Conservation (phyloP, 2,329 filamentous ascomycete genomes). For the Aureobasidium leucospermi region DNA sequence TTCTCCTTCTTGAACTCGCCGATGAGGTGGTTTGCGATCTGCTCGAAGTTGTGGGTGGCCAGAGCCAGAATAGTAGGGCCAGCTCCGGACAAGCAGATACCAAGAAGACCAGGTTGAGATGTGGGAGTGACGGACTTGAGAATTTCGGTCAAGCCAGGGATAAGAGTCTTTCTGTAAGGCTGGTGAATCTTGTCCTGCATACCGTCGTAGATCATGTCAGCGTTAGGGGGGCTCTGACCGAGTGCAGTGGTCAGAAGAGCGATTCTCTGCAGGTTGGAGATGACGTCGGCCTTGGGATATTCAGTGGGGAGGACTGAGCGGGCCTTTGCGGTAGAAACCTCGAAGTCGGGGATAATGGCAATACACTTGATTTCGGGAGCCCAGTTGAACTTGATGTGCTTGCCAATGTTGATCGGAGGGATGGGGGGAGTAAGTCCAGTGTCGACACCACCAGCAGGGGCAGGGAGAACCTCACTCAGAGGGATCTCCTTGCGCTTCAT, state of each 20-base stretch:
- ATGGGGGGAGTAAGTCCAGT: slow-evolving; percentile 80
- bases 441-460: slow-evolving; percentile 83
- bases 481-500: slow-evolving; percentile 88
- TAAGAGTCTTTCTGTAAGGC: slow-evolving; percentile 84
- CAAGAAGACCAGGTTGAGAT: slow-evolving; percentile 79
- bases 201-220: slow-evolving; percentile 88
- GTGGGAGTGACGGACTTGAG: slow-evolving; percentile 83
- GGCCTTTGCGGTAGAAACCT: slow-evolving; percentile 89
- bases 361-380: slow-evolving; percentile 92
- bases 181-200: slow-evolving; percentile 99
- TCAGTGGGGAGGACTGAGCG: slow-evolving; percentile 73
- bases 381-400: slow-evolving; percentile 95
- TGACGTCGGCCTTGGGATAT: slow-evolving; percentile 77
- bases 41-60: slow-evolving; percentile 81
- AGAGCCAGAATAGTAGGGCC: slow-evolving; percentile 92
- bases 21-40: slow-evolving; percentile 67
- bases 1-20: slow-evolving; percentile 61
- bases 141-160: slow-evolving; percentile 86
- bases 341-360: slow-evolving; percentile 91
- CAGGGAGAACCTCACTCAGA: slow-evolving; percentile 83
- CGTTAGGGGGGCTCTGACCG: slow-evolving; percentile 81
- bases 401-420: slow-evolving; percentile 86
- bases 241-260: slow-evolving; percentile 84
- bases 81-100: slow-evolving; percentile 90
- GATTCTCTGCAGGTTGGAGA: slow-evolving; percentile 93